phyloP scores from a whole-genome alignment of 345 rosid genomes.

The Heritiera littoralis region DNA sequence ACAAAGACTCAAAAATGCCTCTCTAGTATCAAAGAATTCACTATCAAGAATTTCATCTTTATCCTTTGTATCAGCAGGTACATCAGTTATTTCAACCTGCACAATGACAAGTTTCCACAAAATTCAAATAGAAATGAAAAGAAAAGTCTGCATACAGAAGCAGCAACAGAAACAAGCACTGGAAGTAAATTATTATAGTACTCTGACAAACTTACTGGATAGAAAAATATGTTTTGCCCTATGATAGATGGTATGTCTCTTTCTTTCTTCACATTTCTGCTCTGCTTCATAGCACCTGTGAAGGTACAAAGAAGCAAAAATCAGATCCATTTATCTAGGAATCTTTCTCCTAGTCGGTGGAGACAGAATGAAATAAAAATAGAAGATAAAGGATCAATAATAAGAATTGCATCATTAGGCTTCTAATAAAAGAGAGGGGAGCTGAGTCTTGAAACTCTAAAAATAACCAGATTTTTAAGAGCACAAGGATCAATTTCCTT shows the following conservation, averaged over 20 bases:
- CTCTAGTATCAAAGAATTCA: conserved; percentile 96
- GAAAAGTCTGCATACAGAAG: conserved; percentile 13
- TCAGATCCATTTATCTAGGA: conserved; percentile 15
- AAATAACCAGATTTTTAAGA: not conserved
- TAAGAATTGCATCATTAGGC: not conserved
- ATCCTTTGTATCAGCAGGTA: conserved; percentile 82
- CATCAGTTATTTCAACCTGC: conserved; percentile 70
- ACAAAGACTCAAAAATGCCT: conserved; percentile 97
- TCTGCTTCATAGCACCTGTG: conserved; percentile 85
- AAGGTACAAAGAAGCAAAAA: conserved; percentile 23
- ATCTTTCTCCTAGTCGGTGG: not conserved
- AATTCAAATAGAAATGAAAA: conserved; percentile 19
- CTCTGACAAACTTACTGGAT: conserved; percentile 57
- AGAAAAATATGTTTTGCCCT: conserved; percentile 73
- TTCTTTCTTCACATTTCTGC: conserved; percentile 82
- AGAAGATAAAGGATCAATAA: not conserved
- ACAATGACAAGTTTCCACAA: conserved; percentile 25
- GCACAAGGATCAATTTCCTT: not conserved
- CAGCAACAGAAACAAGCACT: conserved; percentile 8
- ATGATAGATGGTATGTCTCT: conserved; percentile 75
- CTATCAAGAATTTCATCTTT: conserved; percentile 97
- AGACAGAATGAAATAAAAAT: too few relatives aligned
- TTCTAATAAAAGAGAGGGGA: not conserved
- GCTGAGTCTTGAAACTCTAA: not conserved
- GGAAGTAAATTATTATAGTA: conserved; percentile 10